These are phyloP conservation scores for Cichorium intybus DNA, from an alignment of 140 eudicot genomes.

Conservation along the genomic window DNA sequence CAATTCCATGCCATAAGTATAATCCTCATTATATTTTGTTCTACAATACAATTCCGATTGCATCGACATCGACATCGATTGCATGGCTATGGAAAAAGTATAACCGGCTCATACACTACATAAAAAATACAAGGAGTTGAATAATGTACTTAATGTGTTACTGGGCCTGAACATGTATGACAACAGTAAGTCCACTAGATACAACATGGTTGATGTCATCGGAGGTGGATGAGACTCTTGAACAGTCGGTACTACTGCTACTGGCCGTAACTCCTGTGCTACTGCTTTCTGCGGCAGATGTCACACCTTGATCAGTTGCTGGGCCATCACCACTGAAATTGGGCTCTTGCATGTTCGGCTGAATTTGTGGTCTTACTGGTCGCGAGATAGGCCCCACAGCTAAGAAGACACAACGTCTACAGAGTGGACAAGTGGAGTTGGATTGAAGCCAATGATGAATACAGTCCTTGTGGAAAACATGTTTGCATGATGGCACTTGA, in stretches of 20 bases:
- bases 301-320: constrained; percentile 4
- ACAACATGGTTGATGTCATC: constrained; percentile 1
- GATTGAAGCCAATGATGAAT: constrained; percentile 51
- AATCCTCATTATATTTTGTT: not conserved
- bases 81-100: not conserved
- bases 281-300: not conserved
- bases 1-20: not conserved
- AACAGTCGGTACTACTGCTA: constrained; percentile 5
- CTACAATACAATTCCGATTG: not conserved
- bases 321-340: constrained; percentile 12
- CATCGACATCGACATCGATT: not conserved
- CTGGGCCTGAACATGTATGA: constrained; percentile 15
- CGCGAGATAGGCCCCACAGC: constrained; percentile 19
- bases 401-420: constrained; percentile 44
- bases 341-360: constrained; percentile 11
- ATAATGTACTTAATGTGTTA: not conserved
- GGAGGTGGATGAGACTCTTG: constrained; percentile 16
- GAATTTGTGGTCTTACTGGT: constrained; percentile 11
- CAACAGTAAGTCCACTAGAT: constrained; percentile 9
- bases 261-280: not conserved
- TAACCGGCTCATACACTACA: not conserved
- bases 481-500: constrained; percentile 50
- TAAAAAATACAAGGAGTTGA: not conserved
- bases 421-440: constrained; percentile 62
- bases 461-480: constrained; percentile 54